Evolutionary conservation across 2,329 filamentous ascomycete genomes (phyloP).

Genomic region (Didymella pomorum): DNA sequence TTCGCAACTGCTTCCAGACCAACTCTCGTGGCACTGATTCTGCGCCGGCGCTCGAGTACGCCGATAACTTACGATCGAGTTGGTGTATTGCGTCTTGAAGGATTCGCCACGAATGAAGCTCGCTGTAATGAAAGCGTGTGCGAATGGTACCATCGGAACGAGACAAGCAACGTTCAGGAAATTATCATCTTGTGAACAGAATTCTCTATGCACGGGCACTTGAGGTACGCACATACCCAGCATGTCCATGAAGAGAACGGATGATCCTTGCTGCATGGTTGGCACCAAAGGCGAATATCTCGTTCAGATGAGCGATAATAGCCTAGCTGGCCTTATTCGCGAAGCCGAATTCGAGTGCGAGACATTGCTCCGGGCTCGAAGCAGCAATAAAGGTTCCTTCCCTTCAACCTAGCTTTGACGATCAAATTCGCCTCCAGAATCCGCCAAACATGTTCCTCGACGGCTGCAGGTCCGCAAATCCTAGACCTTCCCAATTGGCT

Average conservation of each 20-base stretch:
- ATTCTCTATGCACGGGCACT: background rate
- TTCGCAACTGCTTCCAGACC: background rate
- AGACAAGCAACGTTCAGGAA: background rate
- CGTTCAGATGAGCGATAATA: background rate
- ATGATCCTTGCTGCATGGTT: background rate
- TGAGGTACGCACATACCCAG: background rate
- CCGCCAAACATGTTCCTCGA: slow-evolving; percentile 5
- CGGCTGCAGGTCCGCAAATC: slow-evolving; percentile 19
- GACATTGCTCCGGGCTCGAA: slow-evolving; percentile 15
- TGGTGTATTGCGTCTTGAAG: background rate
- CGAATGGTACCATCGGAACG: background rate
- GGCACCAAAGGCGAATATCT: background rate
- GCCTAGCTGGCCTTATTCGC: background rate
- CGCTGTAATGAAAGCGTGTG: no score
- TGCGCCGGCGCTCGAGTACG: background rate
- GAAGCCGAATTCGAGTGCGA: background rate
- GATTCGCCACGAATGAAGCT: no score
- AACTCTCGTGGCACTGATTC: background rate
- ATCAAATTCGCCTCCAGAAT: slow-evolving; percentile 6
- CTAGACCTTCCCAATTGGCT: slow-evolving; percentile 2
- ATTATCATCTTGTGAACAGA: background rate
- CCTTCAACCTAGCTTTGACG: background rate
- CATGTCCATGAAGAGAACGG: background rate
- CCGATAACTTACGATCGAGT: background rate
- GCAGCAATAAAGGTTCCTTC: slow-evolving; percentile 1